phyloP scores from a whole-genome alignment of 2,329 filamentous ascomycete genomes.

The Colletotrichum euphorbiae region DNA sequence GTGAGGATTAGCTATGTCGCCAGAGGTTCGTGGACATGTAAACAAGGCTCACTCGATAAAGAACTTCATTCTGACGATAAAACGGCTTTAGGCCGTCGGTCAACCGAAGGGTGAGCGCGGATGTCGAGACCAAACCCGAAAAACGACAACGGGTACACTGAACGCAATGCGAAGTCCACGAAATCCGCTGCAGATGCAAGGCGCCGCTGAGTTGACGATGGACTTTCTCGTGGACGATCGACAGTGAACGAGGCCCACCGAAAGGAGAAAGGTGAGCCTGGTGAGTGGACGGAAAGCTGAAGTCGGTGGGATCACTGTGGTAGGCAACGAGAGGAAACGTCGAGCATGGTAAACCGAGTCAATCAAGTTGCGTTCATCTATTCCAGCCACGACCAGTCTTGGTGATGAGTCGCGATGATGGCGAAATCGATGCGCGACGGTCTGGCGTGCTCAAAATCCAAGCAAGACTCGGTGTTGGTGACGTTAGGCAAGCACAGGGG shows the following conservation, averaged over 20 bases:
- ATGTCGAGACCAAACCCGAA: no score
- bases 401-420: neutral
- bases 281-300: neutral
- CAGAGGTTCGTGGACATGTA: neutral
- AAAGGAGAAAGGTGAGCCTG: neutral
- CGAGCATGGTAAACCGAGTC: neutral
- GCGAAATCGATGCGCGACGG: constrained; percentile 6
- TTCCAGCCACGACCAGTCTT: neutral
- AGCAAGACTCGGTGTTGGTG: constrained; percentile 22
- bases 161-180: no score
- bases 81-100: neutral
- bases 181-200: neutral
- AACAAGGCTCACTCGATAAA: constrained; percentile 40
- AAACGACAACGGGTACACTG: no score
- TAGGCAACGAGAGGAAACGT: neutral
- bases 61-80: constrained; percentile 34
- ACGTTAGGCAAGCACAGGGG: constrained; percentile 15
- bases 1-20: neutral
- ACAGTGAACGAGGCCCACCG: neutral
- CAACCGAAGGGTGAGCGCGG: no score
- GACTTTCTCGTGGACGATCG: neutral
- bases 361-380: neutral
- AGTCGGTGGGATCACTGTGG: neutral
- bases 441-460: constrained; percentile 19
- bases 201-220: neutral